Percentiles rank a stretch among this genome's conserved stretches.
These are phyloP conservation scores for Calocybe gambosa DNA, from an alignment of 1,284 basidiomycete genomes.

Conservation along the genomic window DNA sequence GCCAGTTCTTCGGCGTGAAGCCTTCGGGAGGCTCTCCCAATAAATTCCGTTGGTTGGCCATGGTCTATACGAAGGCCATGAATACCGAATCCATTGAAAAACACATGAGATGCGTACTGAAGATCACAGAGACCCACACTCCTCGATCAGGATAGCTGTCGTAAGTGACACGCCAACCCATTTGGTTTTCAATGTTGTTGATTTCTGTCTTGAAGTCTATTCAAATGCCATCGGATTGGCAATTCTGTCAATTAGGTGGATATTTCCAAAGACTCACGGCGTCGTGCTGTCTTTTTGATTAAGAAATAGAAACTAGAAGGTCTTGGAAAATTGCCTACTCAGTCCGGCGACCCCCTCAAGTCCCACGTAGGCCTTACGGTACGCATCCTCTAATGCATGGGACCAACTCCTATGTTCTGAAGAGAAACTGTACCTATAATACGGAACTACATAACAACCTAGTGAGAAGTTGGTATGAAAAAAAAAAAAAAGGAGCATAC, in stretches of 20 bases:
- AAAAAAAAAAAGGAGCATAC: no score
- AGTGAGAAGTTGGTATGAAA: no score
- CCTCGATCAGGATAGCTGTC: not conserved
- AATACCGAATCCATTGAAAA: not conserved
- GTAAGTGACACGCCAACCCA: not conserved
- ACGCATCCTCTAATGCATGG: constrained; percentile 5
- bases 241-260: not conserved
- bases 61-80: not conserved
- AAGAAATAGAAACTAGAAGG: not conserved
- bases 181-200: not conserved
- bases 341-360: not conserved
- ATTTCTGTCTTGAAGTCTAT: constrained; percentile 11
- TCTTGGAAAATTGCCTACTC: constrained; percentile 3
- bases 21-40: not conserved
- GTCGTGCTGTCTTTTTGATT: not conserved
- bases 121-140: not conserved
- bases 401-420: no score
- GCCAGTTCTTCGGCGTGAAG: constrained; percentile 7
- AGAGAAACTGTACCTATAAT: no score
- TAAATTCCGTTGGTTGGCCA: not conserved
- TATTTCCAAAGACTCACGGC: not conserved
- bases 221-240: no score
- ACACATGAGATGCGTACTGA: not conserved
- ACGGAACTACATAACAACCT: no score
- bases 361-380: not conserved